Conservation (phyloP, 1,139 yeast genomes). For the Debaryomyces subglobosus region DNA sequence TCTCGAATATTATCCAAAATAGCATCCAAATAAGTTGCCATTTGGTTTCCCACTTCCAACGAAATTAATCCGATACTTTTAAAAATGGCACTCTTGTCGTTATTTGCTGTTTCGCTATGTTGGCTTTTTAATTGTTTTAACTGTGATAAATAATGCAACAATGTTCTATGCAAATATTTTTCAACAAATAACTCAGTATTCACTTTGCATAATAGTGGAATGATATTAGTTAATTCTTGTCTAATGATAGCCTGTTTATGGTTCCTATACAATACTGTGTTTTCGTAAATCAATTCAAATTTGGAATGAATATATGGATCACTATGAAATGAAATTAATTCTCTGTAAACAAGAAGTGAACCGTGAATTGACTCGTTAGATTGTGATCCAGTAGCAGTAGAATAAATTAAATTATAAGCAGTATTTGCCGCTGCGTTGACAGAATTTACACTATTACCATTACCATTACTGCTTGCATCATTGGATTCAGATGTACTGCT, state of each 20-base stretch:
- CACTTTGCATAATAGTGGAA: slow-evolving; percentile 82
- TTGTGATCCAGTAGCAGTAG: slow-evolving; percentile 26
- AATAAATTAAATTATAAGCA: slow-evolving; percentile 29
- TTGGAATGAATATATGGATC: slow-evolving; percentile 51
- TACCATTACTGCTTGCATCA: neutral
- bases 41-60: slow-evolving; percentile 79
- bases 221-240: slow-evolving; percentile 77
- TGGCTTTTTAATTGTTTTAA: slow-evolving; percentile 65
- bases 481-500: slow-evolving; percentile 7
- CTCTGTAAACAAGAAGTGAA: slow-evolving; percentile 79
- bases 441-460: slow-evolving; percentile 8
- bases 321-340: slow-evolving; percentile 70
- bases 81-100: slow-evolving; percentile 76
- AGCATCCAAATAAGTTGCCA: slow-evolving; percentile 87
- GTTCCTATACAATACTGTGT: slow-evolving; percentile 72
- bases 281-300: slow-evolving; percentile 78
- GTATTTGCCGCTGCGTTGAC: slow-evolving; percentile 21
- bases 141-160: slow-evolving; percentile 77
- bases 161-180: slow-evolving; percentile 77
- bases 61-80: slow-evolving; percentile 87
- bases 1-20: slow-evolving; percentile 83
- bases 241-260: slow-evolving; percentile 77
- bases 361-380: slow-evolving; percentile 82
- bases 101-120: slow-evolving; percentile 42
- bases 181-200: slow-evolving; percentile 79